Evolutionary conservation across 495 filamentous ascomycete genomes (phyloP).

Genomic region (Daldinia vernicosa): DNA sequence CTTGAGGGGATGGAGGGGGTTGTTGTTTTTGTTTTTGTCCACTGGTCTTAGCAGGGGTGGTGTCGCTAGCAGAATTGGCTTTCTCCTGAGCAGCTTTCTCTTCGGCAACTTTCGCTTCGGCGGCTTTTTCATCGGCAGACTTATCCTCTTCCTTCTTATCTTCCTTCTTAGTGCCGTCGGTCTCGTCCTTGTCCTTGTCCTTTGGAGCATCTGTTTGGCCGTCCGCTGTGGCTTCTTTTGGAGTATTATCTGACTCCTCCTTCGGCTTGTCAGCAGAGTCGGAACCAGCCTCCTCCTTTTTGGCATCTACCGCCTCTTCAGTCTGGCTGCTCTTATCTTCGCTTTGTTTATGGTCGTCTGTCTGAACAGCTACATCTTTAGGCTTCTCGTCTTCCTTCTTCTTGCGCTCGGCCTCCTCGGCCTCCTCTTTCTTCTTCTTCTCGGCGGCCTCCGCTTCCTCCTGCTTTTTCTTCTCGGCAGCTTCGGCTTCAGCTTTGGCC

Average conservation of each 20-base stretch:
- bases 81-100: conserved; percentile 32
- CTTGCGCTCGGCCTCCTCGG: conserved; percentile 37
- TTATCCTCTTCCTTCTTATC: conserved; percentile 28
- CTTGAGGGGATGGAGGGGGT: conserved; percentile 7
- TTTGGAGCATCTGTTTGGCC: conserved; percentile 27
- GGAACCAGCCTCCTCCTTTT: conserved; percentile 14
- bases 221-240: conserved; percentile 25
- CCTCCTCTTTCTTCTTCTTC: conserved; percentile 48
- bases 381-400: conserved; percentile 52
- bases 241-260: conserved; percentile 15
- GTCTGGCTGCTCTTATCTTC: conserved; percentile 46
- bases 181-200: not conserved
- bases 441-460: conserved; percentile 45
- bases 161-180: conserved; percentile 4
- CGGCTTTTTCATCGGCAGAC: conserved; percentile 7
- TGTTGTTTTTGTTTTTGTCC: conserved; percentile 10
- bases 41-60: conserved; percentile 24
- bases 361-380: conserved; percentile 54
- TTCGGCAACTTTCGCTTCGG: conserved; percentile 27
- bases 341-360: conserved; percentile 29
- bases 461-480: conserved; percentile 45
- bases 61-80: not conserved
- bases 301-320: conserved; percentile 36
- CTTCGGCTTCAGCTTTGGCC: conserved; percentile 56
- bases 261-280: conserved; percentile 35